phyloP scores from a whole-genome alignment of 2,329 filamentous ascomycete species.

The Claviceps fusiformis region DNA sequence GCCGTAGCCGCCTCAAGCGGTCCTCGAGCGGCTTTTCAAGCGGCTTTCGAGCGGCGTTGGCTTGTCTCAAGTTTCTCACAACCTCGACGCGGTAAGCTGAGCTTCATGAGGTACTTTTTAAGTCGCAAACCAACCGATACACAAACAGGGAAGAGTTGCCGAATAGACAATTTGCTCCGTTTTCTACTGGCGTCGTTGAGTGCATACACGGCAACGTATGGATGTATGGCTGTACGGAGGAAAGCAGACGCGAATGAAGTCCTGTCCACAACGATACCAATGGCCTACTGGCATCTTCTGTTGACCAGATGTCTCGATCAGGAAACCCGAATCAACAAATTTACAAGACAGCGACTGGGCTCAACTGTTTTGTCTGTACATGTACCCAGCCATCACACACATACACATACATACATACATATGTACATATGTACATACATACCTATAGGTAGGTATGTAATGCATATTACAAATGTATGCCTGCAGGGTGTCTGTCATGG shows the following conservation, averaged over 20 bases:
- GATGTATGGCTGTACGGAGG: not conserved
- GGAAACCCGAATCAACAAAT: not conserved
- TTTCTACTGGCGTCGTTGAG: not conserved
- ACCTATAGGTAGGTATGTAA: not conserved
- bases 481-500: not conserved
- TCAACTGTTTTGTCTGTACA: not conserved
- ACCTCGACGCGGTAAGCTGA: not conserved
- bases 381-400: not conserved
- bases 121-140: not conserved
- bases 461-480: not conserved
- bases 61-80: too few relatives aligned
- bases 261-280: not conserved
- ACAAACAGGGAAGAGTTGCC: not conserved
- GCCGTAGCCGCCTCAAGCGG: not conserved
- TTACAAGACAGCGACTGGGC: not conserved
- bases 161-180: not conserved
- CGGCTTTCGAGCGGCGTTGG: not conserved
- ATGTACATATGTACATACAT: not conserved
- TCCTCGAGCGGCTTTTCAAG: not conserved
- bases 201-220: not conserved
- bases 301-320: not conserved
- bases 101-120: not conserved
- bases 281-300: not conserved
- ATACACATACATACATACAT: not conserved
- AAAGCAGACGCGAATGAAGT: not conserved